phyloP scores from a whole-genome alignment of 2,329 filamentous ascomycete genomes.

The Diaporthe sp. region DNA sequence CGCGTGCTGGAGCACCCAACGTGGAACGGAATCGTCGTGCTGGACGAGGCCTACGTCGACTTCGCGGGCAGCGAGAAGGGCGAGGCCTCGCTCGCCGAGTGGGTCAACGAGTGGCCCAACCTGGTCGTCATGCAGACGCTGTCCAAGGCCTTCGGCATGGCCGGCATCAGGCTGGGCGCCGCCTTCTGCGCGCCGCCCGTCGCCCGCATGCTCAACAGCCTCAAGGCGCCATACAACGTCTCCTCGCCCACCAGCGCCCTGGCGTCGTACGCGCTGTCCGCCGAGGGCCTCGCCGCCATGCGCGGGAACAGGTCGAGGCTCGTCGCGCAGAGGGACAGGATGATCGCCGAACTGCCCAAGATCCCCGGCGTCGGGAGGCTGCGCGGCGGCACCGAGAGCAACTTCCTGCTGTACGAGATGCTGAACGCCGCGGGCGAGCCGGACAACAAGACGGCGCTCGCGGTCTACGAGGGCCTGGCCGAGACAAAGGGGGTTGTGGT shows the following conservation, averaged over 20 bases:
- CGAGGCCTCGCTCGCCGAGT: conserved; percentile 84
- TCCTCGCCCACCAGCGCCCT: conserved; percentile 88
- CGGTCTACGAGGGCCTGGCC: conserved; percentile 87
- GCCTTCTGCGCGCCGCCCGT: conserved; percentile 84
- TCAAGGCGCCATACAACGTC: conserved; percentile 98
- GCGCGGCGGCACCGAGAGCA: conserved; percentile 83
- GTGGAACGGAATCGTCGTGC: conserved; percentile 94
- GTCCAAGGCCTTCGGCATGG: conserved; percentile 97
- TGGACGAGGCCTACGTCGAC: conserved; percentile 97
- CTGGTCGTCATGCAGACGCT: conserved; percentile 98
- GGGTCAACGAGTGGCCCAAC: conserved; percentile 93
- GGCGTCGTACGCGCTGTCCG: conserved; percentile 79
- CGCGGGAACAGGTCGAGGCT: conserved; percentile 76
- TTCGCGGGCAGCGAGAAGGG: conserved; percentile 75
- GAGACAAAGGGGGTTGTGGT: conserved; percentile 92
- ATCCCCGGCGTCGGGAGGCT: conserved; percentile 85
- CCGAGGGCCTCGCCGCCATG: conserved; percentile 81
- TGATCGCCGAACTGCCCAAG: conserved; percentile 79
- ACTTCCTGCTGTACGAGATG: conserved; percentile 94
- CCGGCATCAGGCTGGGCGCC: conserved; percentile 90
- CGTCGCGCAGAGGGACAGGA: conserved; percentile 80
- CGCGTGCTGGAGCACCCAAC: conserved; percentile 84
- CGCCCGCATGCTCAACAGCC: conserved; percentile 84
- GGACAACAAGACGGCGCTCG: conserved; percentile 82
- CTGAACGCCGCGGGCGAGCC: conserved; percentile 79